Evolutionary conservation across 1,284 basidiomycete genomes (phyloP).

Genomic region (Hypsizygus ulmarius): DNA sequence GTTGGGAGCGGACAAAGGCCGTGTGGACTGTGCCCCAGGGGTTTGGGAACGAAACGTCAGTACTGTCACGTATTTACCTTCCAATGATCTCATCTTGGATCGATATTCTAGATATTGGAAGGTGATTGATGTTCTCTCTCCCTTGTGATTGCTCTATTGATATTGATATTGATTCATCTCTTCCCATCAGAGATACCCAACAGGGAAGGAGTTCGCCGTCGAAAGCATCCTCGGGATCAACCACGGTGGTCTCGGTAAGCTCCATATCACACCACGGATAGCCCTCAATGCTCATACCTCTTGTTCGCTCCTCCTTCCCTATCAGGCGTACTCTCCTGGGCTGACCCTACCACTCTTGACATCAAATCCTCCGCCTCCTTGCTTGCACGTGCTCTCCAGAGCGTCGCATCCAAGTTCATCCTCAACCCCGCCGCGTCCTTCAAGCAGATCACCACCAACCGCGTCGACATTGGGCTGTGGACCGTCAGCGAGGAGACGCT

Average conservation of each 20-base stretch:
- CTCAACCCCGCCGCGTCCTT: slow-evolving; percentile 35
- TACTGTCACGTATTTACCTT: slow-evolving; percentile 6
- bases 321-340: slow-evolving; percentile 65
- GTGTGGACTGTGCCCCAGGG: slow-evolving; percentile 79
- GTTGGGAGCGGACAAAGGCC: slow-evolving; percentile 61
- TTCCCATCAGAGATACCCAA: slow-evolving; percentile 45
- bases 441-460: slow-evolving; percentile 32
- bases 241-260: slow-evolving; percentile 59
- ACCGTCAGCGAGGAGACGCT: slow-evolving; percentile 36
- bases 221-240: slow-evolving; percentile 66
- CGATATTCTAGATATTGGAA: slow-evolving; percentile 57
- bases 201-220: slow-evolving; percentile 66
- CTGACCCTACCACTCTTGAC: slow-evolving; percentile 57
- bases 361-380: slow-evolving; percentile 57
- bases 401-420: slow-evolving; percentile 38
- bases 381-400: slow-evolving; percentile 42
- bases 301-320: neutral
- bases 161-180: too few species aligned
- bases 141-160: too few species aligned
- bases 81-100: neutral
- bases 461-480: slow-evolving; percentile 47
- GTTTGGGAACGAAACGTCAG: slow-evolving; percentile 62
- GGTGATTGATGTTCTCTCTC: slow-evolving; percentile 12
- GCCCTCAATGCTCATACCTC: neutral
- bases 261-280: neutral